Conservation (phyloP, 345 rosid species). For the Gossypium stocksii region DNA sequence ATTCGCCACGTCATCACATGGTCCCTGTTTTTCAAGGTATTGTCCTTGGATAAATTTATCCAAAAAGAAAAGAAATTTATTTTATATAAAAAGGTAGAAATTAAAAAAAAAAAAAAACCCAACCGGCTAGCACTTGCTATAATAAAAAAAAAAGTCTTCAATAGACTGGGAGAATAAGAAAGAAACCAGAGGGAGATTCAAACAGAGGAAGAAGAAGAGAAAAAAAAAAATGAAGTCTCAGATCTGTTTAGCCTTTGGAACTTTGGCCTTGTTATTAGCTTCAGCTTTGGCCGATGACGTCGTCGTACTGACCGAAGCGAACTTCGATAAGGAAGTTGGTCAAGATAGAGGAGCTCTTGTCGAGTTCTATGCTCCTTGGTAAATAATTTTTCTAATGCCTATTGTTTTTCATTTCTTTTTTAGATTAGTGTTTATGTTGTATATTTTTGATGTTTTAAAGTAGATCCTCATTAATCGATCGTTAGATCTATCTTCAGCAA, state of each 20-base stretch:
- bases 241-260: constrained; percentile 62
- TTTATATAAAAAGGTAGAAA: neutral
- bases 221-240: constrained; percentile 31
- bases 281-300: constrained; percentile 78
- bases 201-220: constrained; percentile 17
- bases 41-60: neutral
- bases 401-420: neutral
- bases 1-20: neutral
- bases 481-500: constrained; percentile 21
- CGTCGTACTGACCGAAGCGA: constrained; percentile 77
- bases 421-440: neutral
- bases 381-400: constrained; percentile 1
- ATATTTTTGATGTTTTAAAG: neutral
- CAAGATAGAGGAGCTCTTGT: constrained; percentile 86
- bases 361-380: constrained; percentile 99
- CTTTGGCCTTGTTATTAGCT: constrained; percentile 48
- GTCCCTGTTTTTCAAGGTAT: neutral
- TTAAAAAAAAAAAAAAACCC: neutral
- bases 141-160: neutral
- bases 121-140: neutral
- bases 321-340: constrained; percentile 94
- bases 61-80: neutral
- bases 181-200: neutral
- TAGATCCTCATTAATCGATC: constrained; percentile 17
- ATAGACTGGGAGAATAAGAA: neutral